These are phyloP conservation scores for Oxytropis ochrocephala DNA, from an alignment of 306 rosid species.

Conservation along the genomic window DNA sequence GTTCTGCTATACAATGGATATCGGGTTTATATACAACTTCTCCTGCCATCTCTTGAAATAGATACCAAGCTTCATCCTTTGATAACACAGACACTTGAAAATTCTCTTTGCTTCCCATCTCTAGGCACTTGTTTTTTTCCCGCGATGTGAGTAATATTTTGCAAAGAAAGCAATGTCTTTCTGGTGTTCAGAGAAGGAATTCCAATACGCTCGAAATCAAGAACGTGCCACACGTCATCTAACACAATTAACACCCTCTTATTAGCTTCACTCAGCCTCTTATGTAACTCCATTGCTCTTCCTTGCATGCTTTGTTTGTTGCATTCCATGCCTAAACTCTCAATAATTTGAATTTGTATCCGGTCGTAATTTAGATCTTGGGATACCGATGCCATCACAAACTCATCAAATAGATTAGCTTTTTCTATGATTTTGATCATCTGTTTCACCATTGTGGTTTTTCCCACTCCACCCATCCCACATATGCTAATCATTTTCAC, in stretches of 20 bases:
- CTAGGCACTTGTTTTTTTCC: background rate
- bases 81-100: background rate
- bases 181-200: background rate
- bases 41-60: background rate
- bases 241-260: background rate
- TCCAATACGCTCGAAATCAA: background rate
- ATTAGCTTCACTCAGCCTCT: background rate
- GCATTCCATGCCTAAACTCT: background rate
- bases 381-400: background rate
- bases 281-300: background rate
- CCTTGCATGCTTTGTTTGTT: background rate
- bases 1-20: background rate
- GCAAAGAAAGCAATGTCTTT: too few species aligned
- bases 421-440: background rate
- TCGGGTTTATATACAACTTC: background rate
- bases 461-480: background rate
- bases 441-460: background rate
- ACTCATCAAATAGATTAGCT: background rate
- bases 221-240: background rate
- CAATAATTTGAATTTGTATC: background rate
- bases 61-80: background rate
- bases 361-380: background rate
- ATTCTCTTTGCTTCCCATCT: background rate
- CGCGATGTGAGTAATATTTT: background rate
- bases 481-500: background rate